A percentile compares a stretch with the other conserved stretches of the same genome.
Evolutionary conservation across 768 basidiomycete genomes (phyloP).

Genomic region (Cyclocybe aegerita): DNA sequence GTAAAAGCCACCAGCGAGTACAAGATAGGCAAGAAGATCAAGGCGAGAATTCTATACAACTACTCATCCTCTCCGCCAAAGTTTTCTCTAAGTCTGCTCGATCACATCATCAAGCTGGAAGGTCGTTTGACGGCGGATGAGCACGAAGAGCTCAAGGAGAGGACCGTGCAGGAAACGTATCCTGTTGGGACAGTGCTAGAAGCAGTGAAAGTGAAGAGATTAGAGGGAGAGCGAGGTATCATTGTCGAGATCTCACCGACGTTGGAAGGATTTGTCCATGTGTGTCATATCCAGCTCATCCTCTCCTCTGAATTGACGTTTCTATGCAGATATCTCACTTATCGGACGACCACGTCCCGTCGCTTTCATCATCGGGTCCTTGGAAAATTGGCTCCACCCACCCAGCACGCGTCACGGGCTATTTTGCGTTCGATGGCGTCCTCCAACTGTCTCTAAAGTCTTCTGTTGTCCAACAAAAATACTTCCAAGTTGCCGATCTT

Average conservation of each 20-base stretch:
- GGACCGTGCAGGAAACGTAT: constrained; percentile 52
- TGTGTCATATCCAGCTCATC: constrained; percentile 36
- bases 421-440: constrained; percentile 82
- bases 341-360: constrained; percentile 86
- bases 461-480: constrained; percentile 82
- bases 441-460: constrained; percentile 85
- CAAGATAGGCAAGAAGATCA: constrained; percentile 75
- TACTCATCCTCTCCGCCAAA: constrained; percentile 73
- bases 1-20: constrained; percentile 43
- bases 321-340: constrained; percentile 82
- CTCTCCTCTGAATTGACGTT: constrained; percentile 5
- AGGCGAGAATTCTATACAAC: constrained; percentile 82
- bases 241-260: constrained; percentile 63
- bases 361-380: constrained; percentile 73
- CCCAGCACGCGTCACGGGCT: constrained; percentile 83
- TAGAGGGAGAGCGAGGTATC: constrained; percentile 84
- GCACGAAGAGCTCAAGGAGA: constrained; percentile 16
- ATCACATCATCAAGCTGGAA: constrained; percentile 65
- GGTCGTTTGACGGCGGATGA: constrained; percentile 31
- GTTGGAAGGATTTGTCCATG: constrained; percentile 84
- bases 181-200: constrained; percentile 76
- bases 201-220: constrained; percentile 65
- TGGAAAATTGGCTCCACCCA: constrained; percentile 83
- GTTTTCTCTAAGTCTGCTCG: constrained; percentile 77
- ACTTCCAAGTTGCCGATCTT: constrained; percentile 80